Evolutionary conservation across 164 flowering plant species (phyloP).

Genomic region (Platanus orientalis): DNA sequence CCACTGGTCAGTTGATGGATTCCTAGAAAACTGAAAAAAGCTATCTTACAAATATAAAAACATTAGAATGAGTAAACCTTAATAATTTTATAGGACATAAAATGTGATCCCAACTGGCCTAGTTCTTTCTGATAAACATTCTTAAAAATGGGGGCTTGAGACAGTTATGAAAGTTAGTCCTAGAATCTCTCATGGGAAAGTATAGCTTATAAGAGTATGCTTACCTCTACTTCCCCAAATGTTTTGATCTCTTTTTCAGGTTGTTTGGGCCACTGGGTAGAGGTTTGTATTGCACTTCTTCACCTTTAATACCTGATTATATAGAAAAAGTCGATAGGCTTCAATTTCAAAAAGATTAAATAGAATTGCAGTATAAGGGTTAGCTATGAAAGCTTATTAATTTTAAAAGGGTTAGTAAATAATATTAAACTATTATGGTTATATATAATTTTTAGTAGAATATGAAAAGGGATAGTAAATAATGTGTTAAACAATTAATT

Average conservation of each 20-base stretch:
- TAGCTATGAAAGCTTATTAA: no score
- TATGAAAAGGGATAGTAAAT: no score
- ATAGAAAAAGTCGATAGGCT: neutral
- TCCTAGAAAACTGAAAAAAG: neutral
- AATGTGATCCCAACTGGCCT: conserved; percentile 92
- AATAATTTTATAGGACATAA: conserved; percentile 67
- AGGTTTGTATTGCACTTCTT: conserved; percentile 65
- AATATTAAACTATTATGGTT: no score
- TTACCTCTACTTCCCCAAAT: conserved; percentile 41
- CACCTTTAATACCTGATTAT: conserved; percentile 32
- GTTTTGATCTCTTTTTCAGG: conserved; percentile 23
- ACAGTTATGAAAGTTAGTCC: conserved; percentile 14
- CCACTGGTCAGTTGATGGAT: conserved; percentile 10
- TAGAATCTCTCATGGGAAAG: neutral
- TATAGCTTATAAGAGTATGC: conserved; percentile 5
- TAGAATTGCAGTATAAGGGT: no score
- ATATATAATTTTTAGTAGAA: no score
- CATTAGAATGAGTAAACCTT: conserved; percentile 47
- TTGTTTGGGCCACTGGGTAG: conserved; percentile 65
- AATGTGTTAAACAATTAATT: no score
- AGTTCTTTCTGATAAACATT: conserved; percentile 91
- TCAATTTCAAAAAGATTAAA: neutral
- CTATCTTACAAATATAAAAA: neutral
- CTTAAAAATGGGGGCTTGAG: conserved; percentile 63
- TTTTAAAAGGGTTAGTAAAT: no score